Base-by-base conservation (phyloP, 1,139 yeast genomes). In the Suhomyces panamericanus region DNA sequence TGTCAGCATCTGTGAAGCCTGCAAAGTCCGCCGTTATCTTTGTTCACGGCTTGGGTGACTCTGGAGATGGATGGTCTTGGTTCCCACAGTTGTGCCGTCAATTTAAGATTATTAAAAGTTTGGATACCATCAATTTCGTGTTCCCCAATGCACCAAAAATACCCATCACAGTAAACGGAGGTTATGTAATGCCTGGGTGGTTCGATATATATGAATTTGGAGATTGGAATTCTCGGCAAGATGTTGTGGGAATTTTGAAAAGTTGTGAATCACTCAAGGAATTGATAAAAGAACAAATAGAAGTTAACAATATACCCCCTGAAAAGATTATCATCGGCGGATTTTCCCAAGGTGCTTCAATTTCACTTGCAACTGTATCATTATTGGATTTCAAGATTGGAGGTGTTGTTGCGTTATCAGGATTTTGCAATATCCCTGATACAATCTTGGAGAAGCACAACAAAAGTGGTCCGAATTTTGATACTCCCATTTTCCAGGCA, bases 311-410 rank as follows among this genome's bases (percentile, higher is more conserved):
- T 3, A 78, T 91, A 32, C 78, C 84, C 1, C 69, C 90, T 0
- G 83, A 85, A 32, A 78, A 85, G 43, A 85, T 93, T 41, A 73
- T 93, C 13, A 70, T 93, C 50, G 98, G 98, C 30, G 99, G 99
- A 1, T 93, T 93, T 60, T 85, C 95, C 7, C 99, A 93, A 66
- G 99, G 99, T 48, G 96, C 90, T 40, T 93, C 96, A 1, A 54
- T 91, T 11, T 69, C 95, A 1, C 68, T 87, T 47, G 91, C 90
- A 2, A 61, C 73, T 9, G 53, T 61, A n/a, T 51, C 74, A 1
- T 51, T 63, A 32, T 63, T 77, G 35, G 82, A 85, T 22, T 61
- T 69, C 44, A 85, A 84, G 56, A 69, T 91, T 20, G 99, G 88
- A 12, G 99, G 96, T 2, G 75, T 85, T 36, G 67, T 87, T 14